Percentiles rank a stretch among this genome's conserved stretches.
Evolutionary conservation across 83 land plant species (phyloP).

Genomic region (Thuja plicata): DNA sequence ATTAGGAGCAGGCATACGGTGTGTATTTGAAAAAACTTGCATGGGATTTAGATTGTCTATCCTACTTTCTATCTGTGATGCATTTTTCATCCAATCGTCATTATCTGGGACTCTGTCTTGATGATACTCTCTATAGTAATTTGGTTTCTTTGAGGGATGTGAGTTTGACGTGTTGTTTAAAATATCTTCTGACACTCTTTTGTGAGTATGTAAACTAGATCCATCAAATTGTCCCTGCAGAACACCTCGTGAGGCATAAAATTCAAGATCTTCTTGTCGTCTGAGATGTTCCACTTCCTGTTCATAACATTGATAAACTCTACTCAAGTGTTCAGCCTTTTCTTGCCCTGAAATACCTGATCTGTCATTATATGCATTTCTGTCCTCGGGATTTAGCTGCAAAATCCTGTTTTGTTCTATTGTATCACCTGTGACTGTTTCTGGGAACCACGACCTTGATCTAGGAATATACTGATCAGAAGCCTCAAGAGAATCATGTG

Average conservation of each 20-base stretch:
- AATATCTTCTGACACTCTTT: neutral
- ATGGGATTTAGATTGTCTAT: neutral
- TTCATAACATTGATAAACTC: neutral
- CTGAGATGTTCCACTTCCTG: neutral
- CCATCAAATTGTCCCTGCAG: neutral
- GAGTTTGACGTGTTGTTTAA: neutral
- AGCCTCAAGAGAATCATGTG: neutral
- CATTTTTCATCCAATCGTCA: neutral
- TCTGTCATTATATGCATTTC: neutral
- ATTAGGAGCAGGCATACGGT: slow-evolving; percentile 3
- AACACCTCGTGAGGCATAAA: neutral
- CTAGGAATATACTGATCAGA: neutral
- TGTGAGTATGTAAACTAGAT: slow-evolving; percentile 7
- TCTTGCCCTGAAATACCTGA: neutral
- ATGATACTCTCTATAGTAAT: neutral
- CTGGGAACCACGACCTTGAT: neutral
- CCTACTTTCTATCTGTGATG: neutral
- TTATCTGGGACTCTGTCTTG: neutral
- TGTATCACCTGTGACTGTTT: neutral
- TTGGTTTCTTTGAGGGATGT: neutral
- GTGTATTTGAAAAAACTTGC: neutral
- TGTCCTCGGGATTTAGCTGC: neutral
- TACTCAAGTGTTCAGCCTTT: neutral
- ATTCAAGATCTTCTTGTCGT: neutral
- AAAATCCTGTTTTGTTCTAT: neutral